Evolutionary conservation across 2,329 filamentous ascomycete species (phyloP).

Genomic region (Cladobotryum mycophilum): DNA sequence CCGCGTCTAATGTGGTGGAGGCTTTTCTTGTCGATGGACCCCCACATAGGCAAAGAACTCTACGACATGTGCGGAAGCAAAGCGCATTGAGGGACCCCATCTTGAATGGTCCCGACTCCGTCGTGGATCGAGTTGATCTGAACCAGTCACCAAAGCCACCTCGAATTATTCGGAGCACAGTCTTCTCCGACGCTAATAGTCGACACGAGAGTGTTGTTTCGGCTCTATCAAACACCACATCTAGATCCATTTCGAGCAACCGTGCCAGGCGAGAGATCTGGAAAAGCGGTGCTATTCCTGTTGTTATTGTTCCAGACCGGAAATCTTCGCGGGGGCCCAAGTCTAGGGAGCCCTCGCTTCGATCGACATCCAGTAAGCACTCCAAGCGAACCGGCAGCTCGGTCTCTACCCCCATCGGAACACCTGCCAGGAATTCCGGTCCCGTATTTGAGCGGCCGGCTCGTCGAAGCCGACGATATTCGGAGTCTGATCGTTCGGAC

Average conservation of each 20-base stretch:
- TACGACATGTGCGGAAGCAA: conserved; percentile 57
- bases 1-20: conserved; percentile 52
- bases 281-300: conserved; percentile 55
- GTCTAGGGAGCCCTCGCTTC: conserved; percentile 48
- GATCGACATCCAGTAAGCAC: conserved; percentile 54
- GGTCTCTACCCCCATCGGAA: conserved; percentile 38
- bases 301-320: conserved; percentile 56
- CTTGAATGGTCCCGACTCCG: conserved; percentile 10
- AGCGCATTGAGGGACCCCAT: conserved; percentile 41
- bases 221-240: conserved; percentile 40
- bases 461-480: conserved; percentile 37
- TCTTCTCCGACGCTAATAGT: conserved; percentile 18
- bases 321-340: conserved; percentile 48
- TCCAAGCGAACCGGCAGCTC: conserved; percentile 49
- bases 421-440: conserved; percentile 36
- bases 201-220: conserved; percentile 46
- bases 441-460: conserved; percentile 38
- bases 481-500: conserved; percentile 45
- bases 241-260: conserved; percentile 45
- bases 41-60: conserved; percentile 43
- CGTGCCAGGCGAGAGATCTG: conserved; percentile 53
- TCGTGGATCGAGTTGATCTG: conserved; percentile 10
- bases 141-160: conserved; percentile 20
- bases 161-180: conserved; percentile 22
- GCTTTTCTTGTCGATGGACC: conserved; percentile 48